These are phyloP conservation scores for Vitis amurensis DNA, from an alignment of 164 flowering plant genomes.

Conservation along the genomic window DNA sequence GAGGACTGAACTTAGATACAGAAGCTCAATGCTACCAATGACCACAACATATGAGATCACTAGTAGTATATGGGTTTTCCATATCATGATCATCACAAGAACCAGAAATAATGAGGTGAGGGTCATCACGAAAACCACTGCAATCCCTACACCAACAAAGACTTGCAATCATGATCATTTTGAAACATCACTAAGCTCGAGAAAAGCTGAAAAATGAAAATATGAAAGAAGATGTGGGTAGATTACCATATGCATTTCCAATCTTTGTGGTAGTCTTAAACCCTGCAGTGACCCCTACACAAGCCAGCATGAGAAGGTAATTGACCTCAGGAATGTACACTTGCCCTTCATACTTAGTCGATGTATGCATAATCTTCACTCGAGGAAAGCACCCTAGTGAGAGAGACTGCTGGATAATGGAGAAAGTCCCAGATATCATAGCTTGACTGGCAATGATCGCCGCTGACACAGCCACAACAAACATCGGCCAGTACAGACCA, in stretches of 20 bases:
- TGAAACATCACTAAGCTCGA: neutral
- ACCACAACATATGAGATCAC: slow-evolving; percentile 8
- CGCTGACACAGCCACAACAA: slow-evolving; percentile 28
- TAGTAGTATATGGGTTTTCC: slow-evolving; percentile 24
- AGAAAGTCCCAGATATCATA: slow-evolving; percentile 29
- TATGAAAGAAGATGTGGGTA: too few relatives aligned
- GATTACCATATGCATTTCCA: slow-evolving; percentile 38
- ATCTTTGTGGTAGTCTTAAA: slow-evolving; percentile 23
- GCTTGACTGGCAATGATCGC: slow-evolving; percentile 32
- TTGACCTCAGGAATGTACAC: slow-evolving; percentile 37
- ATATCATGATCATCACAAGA: slow-evolving; percentile 27
- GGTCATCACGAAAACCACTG: slow-evolving; percentile 23
- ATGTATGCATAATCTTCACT: slow-evolving; percentile 33
- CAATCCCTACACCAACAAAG: slow-evolving; percentile 18
- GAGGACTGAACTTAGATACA: slow-evolving; percentile 27
- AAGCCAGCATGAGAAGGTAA: slow-evolving; percentile 33
- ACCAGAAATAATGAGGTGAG: slow-evolving; percentile 20
- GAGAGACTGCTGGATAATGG: slow-evolving; percentile 31
- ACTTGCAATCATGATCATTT: neutral
- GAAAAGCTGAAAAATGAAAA: too few relatives aligned
- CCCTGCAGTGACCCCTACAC: slow-evolving; percentile 25
- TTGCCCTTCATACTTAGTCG: slow-evolving; percentile 27
- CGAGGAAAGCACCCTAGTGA: slow-evolving; percentile 31
- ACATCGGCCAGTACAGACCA: slow-evolving; percentile 28
- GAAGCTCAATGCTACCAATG: slow-evolving; percentile 12